Conservation (phyloP, 78 protist species). For the Speleostelium caveatum region DNA sequence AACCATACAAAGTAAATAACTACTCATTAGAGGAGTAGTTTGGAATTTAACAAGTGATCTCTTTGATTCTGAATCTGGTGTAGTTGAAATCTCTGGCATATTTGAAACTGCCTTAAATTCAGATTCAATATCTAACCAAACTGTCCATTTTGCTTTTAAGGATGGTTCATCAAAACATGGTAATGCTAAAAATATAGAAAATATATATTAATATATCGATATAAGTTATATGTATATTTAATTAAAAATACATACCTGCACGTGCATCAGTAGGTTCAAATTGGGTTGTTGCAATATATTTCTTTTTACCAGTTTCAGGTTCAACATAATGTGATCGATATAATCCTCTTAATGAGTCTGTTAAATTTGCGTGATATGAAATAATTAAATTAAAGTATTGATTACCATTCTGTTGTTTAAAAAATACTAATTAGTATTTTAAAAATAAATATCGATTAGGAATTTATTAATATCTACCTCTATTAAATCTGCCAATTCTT, state of each 20-base stretch:
- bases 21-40: constrained; percentile 91
- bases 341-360: constrained; percentile 47
- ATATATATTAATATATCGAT: neutral
- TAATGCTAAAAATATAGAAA: neutral
- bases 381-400: constrained; percentile 23
- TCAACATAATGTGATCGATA: constrained; percentile 45
- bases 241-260: constrained; percentile 5
- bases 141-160: constrained; percentile 73
- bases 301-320: neutral
- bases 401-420: constrained; percentile 24
- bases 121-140: constrained; percentile 16
- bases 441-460: neutral
- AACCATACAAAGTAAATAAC: constrained; percentile 92
- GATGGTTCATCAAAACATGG: constrained; percentile 82
- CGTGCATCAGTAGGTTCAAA: constrained; percentile 82
- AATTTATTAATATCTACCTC: neutral
- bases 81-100: constrained; percentile 6
- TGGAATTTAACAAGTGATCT: constrained; percentile 16
- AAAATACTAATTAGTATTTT: neutral
- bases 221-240: neutral
- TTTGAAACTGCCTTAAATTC: constrained; percentile 47
- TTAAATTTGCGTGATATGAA: constrained; percentile 12
- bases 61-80: neutral
- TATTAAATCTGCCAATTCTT: constrained; percentile 11
- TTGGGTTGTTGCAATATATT: constrained; percentile 56